Evolutionary conservation across 192 early-diverging fungal genomes (phyloP).

Genomic region (Radiomyces spectabilis): DNA sequence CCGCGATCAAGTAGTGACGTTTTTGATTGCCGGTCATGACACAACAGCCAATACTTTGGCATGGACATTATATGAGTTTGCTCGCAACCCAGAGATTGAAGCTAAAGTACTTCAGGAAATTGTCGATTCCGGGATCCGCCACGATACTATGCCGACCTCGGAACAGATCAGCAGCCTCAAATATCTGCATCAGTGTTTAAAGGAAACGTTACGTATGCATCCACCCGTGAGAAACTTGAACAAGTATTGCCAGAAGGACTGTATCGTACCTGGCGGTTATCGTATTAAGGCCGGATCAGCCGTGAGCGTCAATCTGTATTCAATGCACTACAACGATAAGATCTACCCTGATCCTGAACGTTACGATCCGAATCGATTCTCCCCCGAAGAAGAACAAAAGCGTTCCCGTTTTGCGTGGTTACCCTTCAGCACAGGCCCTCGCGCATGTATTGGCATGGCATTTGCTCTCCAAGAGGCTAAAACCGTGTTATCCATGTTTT

Average conservation of each 20-base stretch:
- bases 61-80: slow-evolving; percentile 21
- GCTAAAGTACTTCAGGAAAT: slow-evolving; percentile 20
- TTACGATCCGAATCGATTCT: slow-evolving; percentile 29
- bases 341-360: slow-evolving; percentile 13
- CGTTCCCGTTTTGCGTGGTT: slow-evolving; percentile 19
- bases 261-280: slow-evolving; percentile 18
- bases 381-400: slow-evolving; percentile 18
- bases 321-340: slow-evolving; percentile 12
- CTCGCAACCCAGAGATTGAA: slow-evolving; percentile 18
- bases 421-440: slow-evolving; percentile 26
- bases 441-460: slow-evolving; percentile 29
- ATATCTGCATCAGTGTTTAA: slow-evolving; percentile 12
- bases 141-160: slow-evolving; percentile 8
- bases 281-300: slow-evolving; percentile 2
- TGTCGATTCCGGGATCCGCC: slow-evolving; percentile 6
- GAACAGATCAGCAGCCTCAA: slow-evolving; percentile 9
- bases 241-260: slow-evolving; percentile 22
- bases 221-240: slow-evolving; percentile 9
- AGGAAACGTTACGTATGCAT: slow-evolving; percentile 19
- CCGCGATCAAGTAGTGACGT: slow-evolving; percentile 54
- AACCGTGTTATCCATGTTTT: slow-evolving; percentile 37
- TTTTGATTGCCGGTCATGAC: slow-evolving; percentile 49
- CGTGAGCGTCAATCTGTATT: background rate
- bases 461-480: slow-evolving; percentile 54
- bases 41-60: slow-evolving; percentile 22